phyloP scores from a whole-genome alignment of 768 basidiomycete genomes.

The Tricholoma sp. region DNA sequence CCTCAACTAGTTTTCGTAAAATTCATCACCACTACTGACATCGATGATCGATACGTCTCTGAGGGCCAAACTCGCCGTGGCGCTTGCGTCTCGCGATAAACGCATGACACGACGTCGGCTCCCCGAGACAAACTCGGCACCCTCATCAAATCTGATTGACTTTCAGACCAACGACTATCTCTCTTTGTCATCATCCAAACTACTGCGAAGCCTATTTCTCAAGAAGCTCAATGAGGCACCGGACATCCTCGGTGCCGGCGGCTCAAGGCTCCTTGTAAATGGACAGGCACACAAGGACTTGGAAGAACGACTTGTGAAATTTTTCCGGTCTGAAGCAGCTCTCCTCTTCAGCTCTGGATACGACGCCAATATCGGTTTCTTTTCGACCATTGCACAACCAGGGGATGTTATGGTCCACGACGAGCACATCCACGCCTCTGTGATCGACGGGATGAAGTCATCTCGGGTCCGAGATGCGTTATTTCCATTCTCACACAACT shows the following conservation, averaged over 20 bases:
- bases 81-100: neutral
- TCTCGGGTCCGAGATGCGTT: slow-evolving; percentile 23
- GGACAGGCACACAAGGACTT: slow-evolving; percentile 27
- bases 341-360: slow-evolving; percentile 51
- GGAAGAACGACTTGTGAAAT: slow-evolving; percentile 32
- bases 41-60: neutral
- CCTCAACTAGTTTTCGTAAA: too few species aligned
- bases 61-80: neutral
- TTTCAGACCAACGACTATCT: slow-evolving; percentile 50
- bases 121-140: neutral
- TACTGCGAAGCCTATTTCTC: slow-evolving; percentile 30
- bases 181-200: slow-evolving; percentile 31
- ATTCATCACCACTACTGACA: neutral
- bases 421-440: slow-evolving; percentile 47
- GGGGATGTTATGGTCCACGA: slow-evolving; percentile 49
- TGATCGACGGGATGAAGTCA: slow-evolving; percentile 45
- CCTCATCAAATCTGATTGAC: slow-evolving; percentile 13
- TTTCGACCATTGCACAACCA: slow-evolving; percentile 36
- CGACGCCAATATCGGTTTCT: slow-evolving; percentile 48
- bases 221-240: slow-evolving; percentile 13
- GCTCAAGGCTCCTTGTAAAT: slow-evolving; percentile 36
- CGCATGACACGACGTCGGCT: neutral
- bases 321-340: slow-evolving; percentile 36
- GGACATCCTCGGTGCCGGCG: slow-evolving; percentile 40
- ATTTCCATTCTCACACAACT: slow-evolving; percentile 43